phyloP scores from a whole-genome alignment of 2,329 filamentous ascomycete genomes.

The Talaromyces sp. region DNA sequence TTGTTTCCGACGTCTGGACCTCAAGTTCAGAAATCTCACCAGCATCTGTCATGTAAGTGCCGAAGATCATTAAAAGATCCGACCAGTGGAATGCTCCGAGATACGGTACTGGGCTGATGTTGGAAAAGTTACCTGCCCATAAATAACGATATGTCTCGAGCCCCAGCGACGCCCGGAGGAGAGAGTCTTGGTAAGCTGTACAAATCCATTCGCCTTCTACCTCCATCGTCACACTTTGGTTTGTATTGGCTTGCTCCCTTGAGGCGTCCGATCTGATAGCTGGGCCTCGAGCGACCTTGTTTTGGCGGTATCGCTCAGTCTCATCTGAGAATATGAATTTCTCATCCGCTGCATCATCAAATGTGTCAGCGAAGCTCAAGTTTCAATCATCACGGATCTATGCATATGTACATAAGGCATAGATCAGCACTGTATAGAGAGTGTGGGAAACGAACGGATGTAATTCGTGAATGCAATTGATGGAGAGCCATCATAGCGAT shows the following conservation, averaged over 20 bases:
- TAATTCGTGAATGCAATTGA: conserved; percentile 23
- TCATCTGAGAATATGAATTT: conserved; percentile 34
- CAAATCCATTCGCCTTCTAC: conserved; percentile 17
- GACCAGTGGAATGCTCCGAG: conserved; percentile 48
- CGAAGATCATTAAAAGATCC: conserved; percentile 27
- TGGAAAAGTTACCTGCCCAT: conserved; percentile 46
- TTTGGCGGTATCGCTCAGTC: conserved; percentile 16
- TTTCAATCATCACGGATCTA: background rate
- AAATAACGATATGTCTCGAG: conserved; percentile 43
- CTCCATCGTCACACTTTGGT: conserved; percentile 10
- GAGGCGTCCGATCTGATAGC: conserved; percentile 21
- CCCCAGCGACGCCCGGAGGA: conserved; percentile 6
- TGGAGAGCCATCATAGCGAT: conserved; percentile 24
- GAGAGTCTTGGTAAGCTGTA: conserved; percentile 9
- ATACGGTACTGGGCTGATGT: conserved; percentile 44
- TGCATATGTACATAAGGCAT: no score
- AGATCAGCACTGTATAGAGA: background rate
- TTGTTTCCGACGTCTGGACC: conserved; percentile 16
- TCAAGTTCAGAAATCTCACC: conserved; percentile 19
- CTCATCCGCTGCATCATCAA: conserved; percentile 22
- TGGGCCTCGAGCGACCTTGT: conserved; percentile 18
- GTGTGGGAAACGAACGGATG: conserved; percentile 1
- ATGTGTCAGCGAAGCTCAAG: background rate
- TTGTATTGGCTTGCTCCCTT: conserved; percentile 16
- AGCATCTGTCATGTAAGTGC: conserved; percentile 16